Percentiles rank a stretch among this genome's conserved stretches.
Conservation (phyloP, 192 early-diverging fungal species). For the Podila horticola region DNA sequence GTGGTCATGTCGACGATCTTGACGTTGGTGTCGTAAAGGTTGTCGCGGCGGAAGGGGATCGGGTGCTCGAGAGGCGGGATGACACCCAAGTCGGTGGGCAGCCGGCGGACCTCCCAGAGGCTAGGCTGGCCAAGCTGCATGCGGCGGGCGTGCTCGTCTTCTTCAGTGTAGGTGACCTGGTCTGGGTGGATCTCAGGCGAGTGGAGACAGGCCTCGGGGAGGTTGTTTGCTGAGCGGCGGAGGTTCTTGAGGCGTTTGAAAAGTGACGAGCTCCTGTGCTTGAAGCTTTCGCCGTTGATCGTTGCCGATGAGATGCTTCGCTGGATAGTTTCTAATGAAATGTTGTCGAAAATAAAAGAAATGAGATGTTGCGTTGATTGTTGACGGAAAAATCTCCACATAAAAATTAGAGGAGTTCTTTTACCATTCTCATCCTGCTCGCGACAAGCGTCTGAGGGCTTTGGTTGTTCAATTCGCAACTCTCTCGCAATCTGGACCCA, state of each 20-base stretch:
- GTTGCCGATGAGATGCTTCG: neutral
- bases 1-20: slow-evolving; percentile 26
- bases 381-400: neutral
- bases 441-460: slow-evolving; percentile 36
- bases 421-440: slow-evolving; percentile 37
- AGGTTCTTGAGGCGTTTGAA: slow-evolving; percentile 25
- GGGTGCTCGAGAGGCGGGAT: slow-evolving; percentile 43
- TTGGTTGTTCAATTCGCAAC: slow-evolving; percentile 33
- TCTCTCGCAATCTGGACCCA: slow-evolving; percentile 28
- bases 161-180: slow-evolving; percentile 21
- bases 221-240: slow-evolving; percentile 4
- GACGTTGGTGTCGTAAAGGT: slow-evolving; percentile 33
- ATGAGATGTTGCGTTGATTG: neutral
- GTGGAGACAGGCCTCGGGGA: slow-evolving; percentile 1
- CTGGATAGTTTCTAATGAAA: slow-evolving; percentile 8
- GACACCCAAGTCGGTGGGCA: slow-evolving; percentile 26
- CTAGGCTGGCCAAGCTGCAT: slow-evolving; percentile 38
- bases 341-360: neutral
- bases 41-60: slow-evolving; percentile 32
- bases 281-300: neutral
- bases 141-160: slow-evolving; percentile 21
- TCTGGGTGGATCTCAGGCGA: slow-evolving; percentile 35
- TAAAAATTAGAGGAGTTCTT: too few species aligned
- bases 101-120: slow-evolving; percentile 38
- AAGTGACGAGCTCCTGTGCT: slow-evolving; percentile 7